phyloP scores from a whole-genome alignment of 177 flowering plant genomes.

The Vitis hybrid region DNA sequence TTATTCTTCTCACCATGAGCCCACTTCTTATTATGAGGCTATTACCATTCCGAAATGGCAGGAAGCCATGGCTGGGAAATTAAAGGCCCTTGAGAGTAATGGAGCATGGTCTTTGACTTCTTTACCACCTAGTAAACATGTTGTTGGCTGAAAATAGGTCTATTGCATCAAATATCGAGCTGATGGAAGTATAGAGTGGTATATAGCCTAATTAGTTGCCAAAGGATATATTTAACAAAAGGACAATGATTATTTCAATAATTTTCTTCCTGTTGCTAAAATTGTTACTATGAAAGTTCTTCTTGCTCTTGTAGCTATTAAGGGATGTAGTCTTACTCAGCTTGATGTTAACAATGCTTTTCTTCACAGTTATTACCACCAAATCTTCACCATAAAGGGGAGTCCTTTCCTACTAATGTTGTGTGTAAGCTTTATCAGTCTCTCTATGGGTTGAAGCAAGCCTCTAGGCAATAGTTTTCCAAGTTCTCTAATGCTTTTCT shows the following conservation, averaged over 20 bases:
- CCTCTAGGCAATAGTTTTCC: no score
- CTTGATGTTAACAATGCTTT: no score
- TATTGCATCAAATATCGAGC: not conserved
- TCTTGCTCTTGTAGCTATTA: not conserved
- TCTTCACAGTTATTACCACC: not conserved
- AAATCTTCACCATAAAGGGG: not conserved
- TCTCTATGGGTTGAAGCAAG: not conserved
- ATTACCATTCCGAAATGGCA: no score
- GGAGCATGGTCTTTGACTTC: no score
- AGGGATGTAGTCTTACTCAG: not conserved
- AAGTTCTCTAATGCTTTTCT: not conserved
- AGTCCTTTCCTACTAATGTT: not conserved
- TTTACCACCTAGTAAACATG: no score
- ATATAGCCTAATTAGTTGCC: not conserved
- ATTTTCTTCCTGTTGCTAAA: no score
- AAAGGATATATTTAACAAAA: not conserved
- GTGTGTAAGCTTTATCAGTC: not conserved
- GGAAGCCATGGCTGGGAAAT: no score
- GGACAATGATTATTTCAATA: no score
- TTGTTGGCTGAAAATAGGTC: fast-evolving
- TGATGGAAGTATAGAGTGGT: not conserved
- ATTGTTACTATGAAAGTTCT: not conserved
- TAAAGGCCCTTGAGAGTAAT: no score
- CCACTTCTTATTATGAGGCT: no score
- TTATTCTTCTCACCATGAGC: no score